Conservation (phyloP, 2,329 filamentous ascomycete species). For the Corynespora cassiicola region DNA sequence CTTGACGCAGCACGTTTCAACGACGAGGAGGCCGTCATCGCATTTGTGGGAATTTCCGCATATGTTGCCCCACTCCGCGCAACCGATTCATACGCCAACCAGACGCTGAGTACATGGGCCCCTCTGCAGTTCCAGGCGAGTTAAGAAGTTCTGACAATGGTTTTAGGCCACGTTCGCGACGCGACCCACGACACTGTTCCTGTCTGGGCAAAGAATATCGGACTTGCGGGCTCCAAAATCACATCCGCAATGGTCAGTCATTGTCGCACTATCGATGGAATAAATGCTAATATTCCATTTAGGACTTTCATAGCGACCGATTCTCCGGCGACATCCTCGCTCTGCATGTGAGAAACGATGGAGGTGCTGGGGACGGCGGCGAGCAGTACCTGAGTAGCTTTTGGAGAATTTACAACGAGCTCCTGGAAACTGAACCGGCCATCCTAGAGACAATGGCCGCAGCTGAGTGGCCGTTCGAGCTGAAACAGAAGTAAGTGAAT, state of each 20-base stretch:
- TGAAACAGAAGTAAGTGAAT: conserved; percentile 42
- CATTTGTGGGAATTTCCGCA: conserved; percentile 40
- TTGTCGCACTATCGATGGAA: not conserved
- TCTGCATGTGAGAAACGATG: conserved; percentile 42
- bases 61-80: conserved; percentile 39
- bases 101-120: conserved; percentile 42
- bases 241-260: conserved; percentile 38
- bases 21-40: conserved; percentile 45
- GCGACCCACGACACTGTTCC: conserved; percentile 42
- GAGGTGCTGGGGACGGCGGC: conserved; percentile 35
- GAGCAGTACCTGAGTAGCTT: conserved; percentile 42
- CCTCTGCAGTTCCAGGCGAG: too few species aligned
- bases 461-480: conserved; percentile 44
- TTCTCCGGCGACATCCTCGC: conserved; percentile 46
- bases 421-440: conserved; percentile 37
- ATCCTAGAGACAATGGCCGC: conserved; percentile 43
- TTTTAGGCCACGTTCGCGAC: conserved; percentile 41
- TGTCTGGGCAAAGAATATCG: conserved; percentile 38
- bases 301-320: conserved; percentile 44
- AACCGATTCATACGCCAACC: conserved; percentile 46
- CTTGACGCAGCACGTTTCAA: conserved; percentile 40
- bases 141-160: not conserved
- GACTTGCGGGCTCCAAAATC: conserved; percentile 46
- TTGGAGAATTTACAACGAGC: conserved; percentile 44
- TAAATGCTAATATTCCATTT: conserved; percentile 1